Evolutionary conservation across 306 rosid species (phyloP), one percentile per base, ranked within the genome.

Genomic region (Medicago lupulina): DNA sequence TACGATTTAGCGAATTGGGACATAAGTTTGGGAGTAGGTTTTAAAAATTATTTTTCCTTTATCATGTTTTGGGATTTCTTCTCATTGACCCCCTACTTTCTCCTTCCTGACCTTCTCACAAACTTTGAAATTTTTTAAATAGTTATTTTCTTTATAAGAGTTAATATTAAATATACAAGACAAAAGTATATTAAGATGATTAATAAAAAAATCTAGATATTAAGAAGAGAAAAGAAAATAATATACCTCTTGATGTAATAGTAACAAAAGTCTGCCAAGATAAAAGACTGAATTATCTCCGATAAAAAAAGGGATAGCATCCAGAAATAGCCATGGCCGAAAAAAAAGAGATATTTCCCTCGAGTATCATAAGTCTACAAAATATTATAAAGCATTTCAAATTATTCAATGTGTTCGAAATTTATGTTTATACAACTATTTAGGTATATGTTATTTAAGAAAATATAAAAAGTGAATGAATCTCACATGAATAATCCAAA

Each of bases 181-280:
- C 7, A 25, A 13, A 40, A 39, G 3, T 0, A 3, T 28, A 28
- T 28, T 3, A 28, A 28, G 31, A 28, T 3, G 0, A 28, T 28
- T 28, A 23, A 23, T 1, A 28, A 28, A 3, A 28, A 28, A 28
- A 28, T n/a, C n/a, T 28, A 16, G 4, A 17, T 38, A 3, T 4
- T 9, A 4, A 75, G 1, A n/a, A 76, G 44, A 12, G 41, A 10
- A 50, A 62, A 63, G 3, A 19, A 9, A 9, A n/a, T 28, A 18
- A 2, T 17, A 2, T 76, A 91, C 97, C 97, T 87, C 79, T 90
- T 87, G 5, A 87, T 70, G 78, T 94, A 94, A 80, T 88, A 90
- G 85, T 87, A 94, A 49, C 97, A 91, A 51, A 94, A 94, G 75
- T 94, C 97, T 0, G 93, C 87, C 74, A 94, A 81, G 78, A 94